Evolutionary conservation across 2,329 filamentous ascomycete genomes (phyloP).

Genomic region (Pseudogymnoascus sp.): DNA sequence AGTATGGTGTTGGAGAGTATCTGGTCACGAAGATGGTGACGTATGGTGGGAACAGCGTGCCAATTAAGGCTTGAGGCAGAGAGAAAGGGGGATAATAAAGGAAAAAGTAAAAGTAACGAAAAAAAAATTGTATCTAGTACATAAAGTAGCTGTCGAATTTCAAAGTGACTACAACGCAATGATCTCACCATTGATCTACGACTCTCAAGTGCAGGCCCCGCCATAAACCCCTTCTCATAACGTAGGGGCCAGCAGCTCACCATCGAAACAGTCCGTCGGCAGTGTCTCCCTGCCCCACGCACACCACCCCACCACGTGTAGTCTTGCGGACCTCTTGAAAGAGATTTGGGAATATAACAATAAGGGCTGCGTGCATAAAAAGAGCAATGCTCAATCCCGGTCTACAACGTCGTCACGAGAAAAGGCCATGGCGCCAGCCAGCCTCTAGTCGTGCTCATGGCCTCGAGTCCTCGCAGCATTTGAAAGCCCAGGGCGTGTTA

Average conservation of each 20-base stretch:
- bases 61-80: not conserved
- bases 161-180: not conserved
- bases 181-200: not conserved
- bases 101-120: not conserved
- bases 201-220: not conserved
- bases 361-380: not conserved
- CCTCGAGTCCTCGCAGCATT: too few relatives aligned
- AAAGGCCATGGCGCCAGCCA: too few relatives aligned
- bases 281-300: too few relatives aligned
- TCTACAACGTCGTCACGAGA: not conserved
- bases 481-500: too few relatives aligned
- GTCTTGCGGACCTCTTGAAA: not conserved
- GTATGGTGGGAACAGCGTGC: conserved; percentile 26
- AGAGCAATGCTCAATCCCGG: not conserved
- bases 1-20: conserved; percentile 47
- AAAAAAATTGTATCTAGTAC: not conserved
- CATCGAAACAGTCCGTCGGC: too few relatives aligned
- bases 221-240: too few relatives aligned
- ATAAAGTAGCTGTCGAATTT: not conserved
- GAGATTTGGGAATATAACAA: not conserved
- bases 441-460: too few relatives aligned
- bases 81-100: not conserved
- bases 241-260: too few relatives aligned
- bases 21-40: conserved; percentile 42
- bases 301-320: too few relatives aligned